phyloP scores from a whole-genome alignment of 495 filamentous ascomycete genomes.

The Acidiella bohemica region DNA sequence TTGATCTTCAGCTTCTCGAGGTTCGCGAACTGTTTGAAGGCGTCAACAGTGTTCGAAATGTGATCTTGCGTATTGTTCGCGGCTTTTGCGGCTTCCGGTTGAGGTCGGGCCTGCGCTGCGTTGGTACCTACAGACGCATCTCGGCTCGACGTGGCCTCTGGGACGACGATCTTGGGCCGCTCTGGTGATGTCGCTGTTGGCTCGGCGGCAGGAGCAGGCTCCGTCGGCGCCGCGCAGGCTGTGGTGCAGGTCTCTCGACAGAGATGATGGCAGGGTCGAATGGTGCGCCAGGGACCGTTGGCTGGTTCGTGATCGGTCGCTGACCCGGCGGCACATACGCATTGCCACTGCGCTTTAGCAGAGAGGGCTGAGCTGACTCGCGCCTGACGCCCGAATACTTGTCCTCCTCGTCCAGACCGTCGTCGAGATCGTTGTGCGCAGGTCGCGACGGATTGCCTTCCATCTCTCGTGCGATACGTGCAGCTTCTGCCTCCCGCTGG shows the following conservation, averaged over 20 bases:
- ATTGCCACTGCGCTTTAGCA: conserved; percentile 43
- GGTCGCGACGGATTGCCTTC: conserved; percentile 55
- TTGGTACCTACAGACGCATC: too few relatives aligned
- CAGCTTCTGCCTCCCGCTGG: conserved; percentile 60
- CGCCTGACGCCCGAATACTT: conserved; percentile 89
- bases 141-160: neutral
- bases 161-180: neutral
- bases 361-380: conserved; percentile 37
- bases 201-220: too few relatives aligned
- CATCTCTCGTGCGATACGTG: conserved; percentile 79
- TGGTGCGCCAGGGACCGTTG: conserved; percentile 59
- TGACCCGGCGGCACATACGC: conserved; percentile 80
- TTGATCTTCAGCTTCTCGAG: conserved; percentile 56
- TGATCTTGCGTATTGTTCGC: conserved; percentile 67
- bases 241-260: conserved; percentile 41
- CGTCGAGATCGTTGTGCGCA: conserved; percentile 52
- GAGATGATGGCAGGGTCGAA: conserved; percentile 75
- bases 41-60: conserved; percentile 60
- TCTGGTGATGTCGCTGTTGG: neutral
- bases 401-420: conserved; percentile 73
- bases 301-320: conserved; percentile 58
- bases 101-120: too few relatives aligned
- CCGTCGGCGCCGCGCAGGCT: neutral
- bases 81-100: too few relatives aligned
- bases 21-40: conserved; percentile 72